phyloP scores from a whole-genome alignment of 306 rosid species.

The Cucumis sativus region DNA sequence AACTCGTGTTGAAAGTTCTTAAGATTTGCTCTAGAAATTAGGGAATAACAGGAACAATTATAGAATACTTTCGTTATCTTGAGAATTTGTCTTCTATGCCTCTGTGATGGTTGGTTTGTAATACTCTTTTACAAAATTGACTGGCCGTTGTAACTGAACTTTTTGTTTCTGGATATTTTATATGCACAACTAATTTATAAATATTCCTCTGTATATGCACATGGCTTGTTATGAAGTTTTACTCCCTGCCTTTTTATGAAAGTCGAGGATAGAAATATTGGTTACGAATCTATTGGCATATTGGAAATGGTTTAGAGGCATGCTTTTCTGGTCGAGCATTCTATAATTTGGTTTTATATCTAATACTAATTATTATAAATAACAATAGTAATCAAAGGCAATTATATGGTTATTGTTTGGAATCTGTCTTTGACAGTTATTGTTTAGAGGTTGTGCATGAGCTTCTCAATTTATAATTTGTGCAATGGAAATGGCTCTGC shows the following conservation, averaged over 20 bases:
- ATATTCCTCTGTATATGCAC: background rate
- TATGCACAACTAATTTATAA: background rate
- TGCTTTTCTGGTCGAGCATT: background rate
- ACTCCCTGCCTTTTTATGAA: background rate
- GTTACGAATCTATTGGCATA: background rate
- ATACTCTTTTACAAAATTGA: background rate
- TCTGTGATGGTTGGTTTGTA: background rate
- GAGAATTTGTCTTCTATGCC: background rate
- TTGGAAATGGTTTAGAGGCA: background rate
- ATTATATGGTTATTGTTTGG: background rate
- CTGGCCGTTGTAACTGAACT: background rate
- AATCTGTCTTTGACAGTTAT: background rate
- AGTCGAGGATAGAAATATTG: background rate
- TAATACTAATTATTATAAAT: background rate
- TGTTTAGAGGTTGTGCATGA: background rate
- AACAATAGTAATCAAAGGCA: background rate
- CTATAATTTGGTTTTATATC: background rate
- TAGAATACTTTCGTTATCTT: background rate
- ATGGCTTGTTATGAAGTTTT: background rate
- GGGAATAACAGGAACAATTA: background rate
- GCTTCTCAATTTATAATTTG: background rate
- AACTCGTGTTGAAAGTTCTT: background rate
- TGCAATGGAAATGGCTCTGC: conserved; percentile 1
- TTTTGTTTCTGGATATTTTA: background rate
- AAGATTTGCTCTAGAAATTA: background rate